Evolutionary conservation across 148 eudicot species (phyloP), one percentile per base, ranked within the genome.

Genomic region (Chenopodium quinoa): DNA sequence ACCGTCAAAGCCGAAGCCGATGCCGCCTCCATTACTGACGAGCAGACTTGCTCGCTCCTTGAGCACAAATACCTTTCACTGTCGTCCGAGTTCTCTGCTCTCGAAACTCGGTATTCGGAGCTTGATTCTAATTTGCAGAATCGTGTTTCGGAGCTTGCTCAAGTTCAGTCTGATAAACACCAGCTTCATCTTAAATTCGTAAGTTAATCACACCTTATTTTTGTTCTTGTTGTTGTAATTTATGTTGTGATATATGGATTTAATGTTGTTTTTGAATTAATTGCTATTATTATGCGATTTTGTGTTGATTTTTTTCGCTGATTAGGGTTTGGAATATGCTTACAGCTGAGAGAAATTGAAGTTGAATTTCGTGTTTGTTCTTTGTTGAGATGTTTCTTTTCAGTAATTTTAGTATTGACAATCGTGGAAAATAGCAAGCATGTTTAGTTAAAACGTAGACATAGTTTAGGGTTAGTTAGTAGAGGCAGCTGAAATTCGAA

Each of bases 51-150:
- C 81, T 90, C 99, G 1, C 79, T 90, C 63, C 91, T 92, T 77
- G 99, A 94, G 80, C 95, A 96, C 82, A 92, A 91, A 80, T 90
- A 85, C 76, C 83, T 96, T 10, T 91, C 95, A 6, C 95, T 96
- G 64, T 85, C 93, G 29, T 81, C 91, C 19, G 97, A 96, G 11
- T 90, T 83, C 78, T 48, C 90, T 2, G 77, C 78, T 13, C 88
- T 94, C 7, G 93, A 91, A 74, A 87, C 89, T 12, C 88, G 90
- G 9, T 72, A 83, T 71, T 82, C 89, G 10, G 85, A 89, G 32
- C 86, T 91, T 23, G 86, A 79, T 27, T 75, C 90, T 2, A 67
- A 78, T 8, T 81, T 96, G 22, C 88, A 90, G 19, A 80, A 85
- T 19, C 90, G 84, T 7, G 75, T 67, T 13, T 83, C 95, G 2